Conservation (phyloP, 495 filamentous ascomycete species). For the Penicillium paradoxum region DNA sequence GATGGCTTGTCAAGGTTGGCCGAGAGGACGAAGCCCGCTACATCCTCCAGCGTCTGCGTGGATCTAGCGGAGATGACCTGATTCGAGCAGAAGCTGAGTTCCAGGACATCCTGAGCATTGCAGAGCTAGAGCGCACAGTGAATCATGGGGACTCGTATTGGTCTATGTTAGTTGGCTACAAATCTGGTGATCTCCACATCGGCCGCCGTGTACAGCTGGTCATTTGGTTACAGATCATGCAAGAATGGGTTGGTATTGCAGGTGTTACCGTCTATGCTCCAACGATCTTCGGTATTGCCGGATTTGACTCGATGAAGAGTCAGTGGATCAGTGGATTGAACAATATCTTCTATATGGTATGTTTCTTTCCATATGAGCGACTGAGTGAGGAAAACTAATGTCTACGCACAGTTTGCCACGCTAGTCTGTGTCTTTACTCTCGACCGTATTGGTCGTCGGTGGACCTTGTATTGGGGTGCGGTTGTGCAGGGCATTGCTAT, state of each 20-base stretch:
- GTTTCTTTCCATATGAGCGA: not conserved
- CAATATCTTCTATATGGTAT: slow-evolving; percentile 57
- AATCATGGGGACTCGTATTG: slow-evolving; percentile 51
- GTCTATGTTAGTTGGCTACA: slow-evolving; percentile 59
- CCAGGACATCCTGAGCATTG: slow-evolving; percentile 56
- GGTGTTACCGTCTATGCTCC: slow-evolving; percentile 65
- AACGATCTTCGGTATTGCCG: slow-evolving; percentile 64
- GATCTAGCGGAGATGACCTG: slow-evolving; percentile 49
- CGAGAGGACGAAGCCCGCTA: slow-evolving; percentile 58
- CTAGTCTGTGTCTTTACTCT: slow-evolving; percentile 65
- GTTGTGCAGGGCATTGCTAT: slow-evolving; percentile 58
- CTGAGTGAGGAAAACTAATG: not conserved
- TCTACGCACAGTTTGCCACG: slow-evolving; percentile 43
- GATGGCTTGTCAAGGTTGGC: slow-evolving; percentile 60
- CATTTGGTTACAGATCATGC: slow-evolving; percentile 68
- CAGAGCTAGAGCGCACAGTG: slow-evolving; percentile 51
- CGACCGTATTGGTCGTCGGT: slow-evolving; percentile 63
- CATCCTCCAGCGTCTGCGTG: slow-evolving; percentile 58
- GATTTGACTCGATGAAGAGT: slow-evolving; percentile 53
- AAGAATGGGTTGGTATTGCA: slow-evolving; percentile 70
- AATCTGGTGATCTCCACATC: slow-evolving; percentile 58
- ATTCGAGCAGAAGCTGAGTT: slow-evolving; percentile 57
- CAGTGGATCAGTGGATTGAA: slow-evolving; percentile 68
- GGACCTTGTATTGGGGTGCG: slow-evolving; percentile 65
- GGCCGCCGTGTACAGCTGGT: slow-evolving; percentile 63